These are phyloP conservation scores for Ganoderma sinense DNA, from an alignment of 1,284 basidiomycete genomes.

Conservation along the genomic window DNA sequence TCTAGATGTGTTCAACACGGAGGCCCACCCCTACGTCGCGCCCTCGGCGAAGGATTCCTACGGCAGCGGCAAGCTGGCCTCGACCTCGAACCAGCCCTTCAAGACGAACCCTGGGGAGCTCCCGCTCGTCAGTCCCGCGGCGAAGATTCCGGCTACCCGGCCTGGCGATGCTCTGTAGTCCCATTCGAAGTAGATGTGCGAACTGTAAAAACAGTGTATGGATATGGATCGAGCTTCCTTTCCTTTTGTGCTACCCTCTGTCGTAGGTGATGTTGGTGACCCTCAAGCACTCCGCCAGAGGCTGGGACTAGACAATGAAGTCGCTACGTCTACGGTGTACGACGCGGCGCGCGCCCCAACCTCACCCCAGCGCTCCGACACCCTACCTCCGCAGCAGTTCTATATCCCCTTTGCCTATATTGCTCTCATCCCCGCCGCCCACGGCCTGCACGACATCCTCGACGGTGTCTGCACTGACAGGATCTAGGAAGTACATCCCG, in stretches of 20 bases:
- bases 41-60: constrained; percentile 55
- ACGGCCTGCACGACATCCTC: no score
- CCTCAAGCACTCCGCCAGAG: no score
- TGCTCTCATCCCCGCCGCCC: no score
- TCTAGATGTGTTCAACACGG: constrained; percentile 77
- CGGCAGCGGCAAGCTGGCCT: constrained; percentile 43
- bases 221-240: no score
- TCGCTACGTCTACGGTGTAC: no score
- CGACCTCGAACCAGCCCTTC: constrained; percentile 31
- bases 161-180: neutral
- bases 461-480: neutral
- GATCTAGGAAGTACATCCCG: neutral
- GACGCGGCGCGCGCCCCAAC: no score
- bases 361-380: no score
- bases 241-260: no score
- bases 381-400: no score
- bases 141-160: neutral
- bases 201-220: neutral
- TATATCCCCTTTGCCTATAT: no score
- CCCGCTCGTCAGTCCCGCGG: constrained; percentile 34
- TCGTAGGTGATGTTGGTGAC: no score
- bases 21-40: constrained; percentile 70
- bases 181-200: neutral
- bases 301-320: no score
- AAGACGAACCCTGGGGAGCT: constrained; percentile 30